Conservation (phyloP, 2,329 filamentous ascomycete species). For the Colletotrichum sp. region DNA sequence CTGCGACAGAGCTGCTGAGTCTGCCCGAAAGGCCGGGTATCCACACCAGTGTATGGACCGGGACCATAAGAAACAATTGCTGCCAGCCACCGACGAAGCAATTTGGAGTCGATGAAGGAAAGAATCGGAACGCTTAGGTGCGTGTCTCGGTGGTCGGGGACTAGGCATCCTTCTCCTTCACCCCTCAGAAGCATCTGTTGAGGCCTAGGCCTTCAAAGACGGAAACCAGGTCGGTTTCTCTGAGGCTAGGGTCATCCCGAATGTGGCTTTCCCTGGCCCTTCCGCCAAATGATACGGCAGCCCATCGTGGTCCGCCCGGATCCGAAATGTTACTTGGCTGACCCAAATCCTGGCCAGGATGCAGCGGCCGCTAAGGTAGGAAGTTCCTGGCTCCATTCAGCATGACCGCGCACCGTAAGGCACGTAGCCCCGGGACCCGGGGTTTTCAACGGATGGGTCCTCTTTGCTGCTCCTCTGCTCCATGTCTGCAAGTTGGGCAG, state of each 20-base stretch:
- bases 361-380: conserved; percentile 18
- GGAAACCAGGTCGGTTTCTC: neutral
- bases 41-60: neutral
- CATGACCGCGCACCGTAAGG: neutral
- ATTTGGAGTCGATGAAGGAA: neutral
- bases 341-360: neutral
- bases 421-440: neutral
- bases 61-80: neutral
- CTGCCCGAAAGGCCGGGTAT: neutral
- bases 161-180: neutral
- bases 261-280: neutral
- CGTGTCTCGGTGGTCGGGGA: neutral
- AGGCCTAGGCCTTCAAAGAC: neutral
- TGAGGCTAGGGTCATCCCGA: neutral
- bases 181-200: neutral
- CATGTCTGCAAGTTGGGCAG: neutral
- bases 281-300: neutral
- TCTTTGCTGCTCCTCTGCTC: neutral
- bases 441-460: neutral
- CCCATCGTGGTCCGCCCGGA: neutral
- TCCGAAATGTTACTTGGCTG: neutral
- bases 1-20: neutral
- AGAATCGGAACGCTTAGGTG: neutral
- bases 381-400: neutral
- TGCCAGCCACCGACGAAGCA: neutral